phyloP scores from a whole-genome alignment of 78 protist genomes.

The Dictyostelium purpureum region DNA sequence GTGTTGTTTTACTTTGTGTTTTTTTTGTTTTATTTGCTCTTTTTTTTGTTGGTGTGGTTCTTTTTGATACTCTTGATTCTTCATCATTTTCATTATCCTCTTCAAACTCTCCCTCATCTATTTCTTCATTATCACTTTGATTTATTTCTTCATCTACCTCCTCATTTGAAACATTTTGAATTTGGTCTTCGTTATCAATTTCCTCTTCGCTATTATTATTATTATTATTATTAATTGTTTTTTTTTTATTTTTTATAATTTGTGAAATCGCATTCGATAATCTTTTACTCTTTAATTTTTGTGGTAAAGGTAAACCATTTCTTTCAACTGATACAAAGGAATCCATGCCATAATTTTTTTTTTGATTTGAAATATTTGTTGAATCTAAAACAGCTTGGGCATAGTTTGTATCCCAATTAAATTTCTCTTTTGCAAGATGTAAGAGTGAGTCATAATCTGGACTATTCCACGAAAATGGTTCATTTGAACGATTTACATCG shows the following conservation, averaged over 20 bases:
- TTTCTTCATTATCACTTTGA: no score
- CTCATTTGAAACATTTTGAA: no score
- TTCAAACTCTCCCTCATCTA: no score
- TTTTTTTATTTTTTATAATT: background rate
- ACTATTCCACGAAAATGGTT: conserved; percentile 17
- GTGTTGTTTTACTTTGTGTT: no score
- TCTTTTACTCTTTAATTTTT: conserved; percentile 62
- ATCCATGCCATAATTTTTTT: background rate
- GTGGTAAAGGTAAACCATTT: background rate
- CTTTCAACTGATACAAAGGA: background rate
- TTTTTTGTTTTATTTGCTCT: no score
- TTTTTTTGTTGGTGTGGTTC: no score
- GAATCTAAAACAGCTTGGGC: background rate
- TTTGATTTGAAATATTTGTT: background rate
- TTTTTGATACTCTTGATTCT: no score
- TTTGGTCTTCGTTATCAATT: no score
- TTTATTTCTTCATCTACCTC: background rate
- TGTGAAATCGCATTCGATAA: conserved; percentile 2
- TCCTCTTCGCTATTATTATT: background rate
- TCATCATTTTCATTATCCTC: no score
- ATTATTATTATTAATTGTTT: background rate
- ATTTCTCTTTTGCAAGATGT: conserved; percentile 13
- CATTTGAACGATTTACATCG: conserved; percentile 30
- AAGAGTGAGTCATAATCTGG: conserved; percentile 27
- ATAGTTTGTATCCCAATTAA: conserved; percentile 43